These are phyloP conservation scores for Fraxinus americana DNA, from an alignment of 257 asterid species.

Conservation along the genomic window DNA sequence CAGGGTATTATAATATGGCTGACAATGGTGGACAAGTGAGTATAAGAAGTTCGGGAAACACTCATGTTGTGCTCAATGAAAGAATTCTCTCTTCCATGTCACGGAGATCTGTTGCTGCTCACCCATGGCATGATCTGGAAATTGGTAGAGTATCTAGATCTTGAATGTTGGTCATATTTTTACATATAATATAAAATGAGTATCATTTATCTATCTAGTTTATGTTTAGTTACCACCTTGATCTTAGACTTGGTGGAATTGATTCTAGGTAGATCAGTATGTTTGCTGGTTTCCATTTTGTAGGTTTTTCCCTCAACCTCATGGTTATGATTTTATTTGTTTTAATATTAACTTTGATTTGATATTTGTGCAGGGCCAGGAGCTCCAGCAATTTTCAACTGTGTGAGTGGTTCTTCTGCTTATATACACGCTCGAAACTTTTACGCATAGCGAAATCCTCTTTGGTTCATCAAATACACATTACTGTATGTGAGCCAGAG, in stretches of 20 bases:
- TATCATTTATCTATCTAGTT: neutral
- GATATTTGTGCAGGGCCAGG: constrained; percentile 74
- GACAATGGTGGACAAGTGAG: constrained; percentile 28
- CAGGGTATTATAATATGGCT: constrained; percentile 42
- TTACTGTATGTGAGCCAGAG: neutral
- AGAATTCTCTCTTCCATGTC: constrained; percentile 82
- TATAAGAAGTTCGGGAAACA: constrained; percentile 32
- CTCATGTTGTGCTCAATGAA: constrained; percentile 60
- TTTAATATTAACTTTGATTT: constrained; percentile 11
- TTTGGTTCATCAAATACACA: neutral
- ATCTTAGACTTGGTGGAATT: neutral
- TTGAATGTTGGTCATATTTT: neutral
- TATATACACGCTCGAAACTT: neutral
- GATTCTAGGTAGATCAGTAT: neutral
- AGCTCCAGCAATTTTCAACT: constrained; percentile 79
- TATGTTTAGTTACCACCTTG: neutral
- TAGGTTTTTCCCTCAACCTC: neutral
- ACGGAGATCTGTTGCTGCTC: constrained; percentile 75
- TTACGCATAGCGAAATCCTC: neutral
- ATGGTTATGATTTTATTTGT: neutral
- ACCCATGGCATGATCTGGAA: constrained; percentile 97
- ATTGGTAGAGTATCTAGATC: constrained; percentile 48
- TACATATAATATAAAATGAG: too few species aligned
- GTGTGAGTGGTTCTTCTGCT: constrained; percentile 54
- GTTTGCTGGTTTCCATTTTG: too few species aligned